Conservation (phyloP, 768 basidiomycete genomes). For the Agaricus sinodeliciosus region DNA sequence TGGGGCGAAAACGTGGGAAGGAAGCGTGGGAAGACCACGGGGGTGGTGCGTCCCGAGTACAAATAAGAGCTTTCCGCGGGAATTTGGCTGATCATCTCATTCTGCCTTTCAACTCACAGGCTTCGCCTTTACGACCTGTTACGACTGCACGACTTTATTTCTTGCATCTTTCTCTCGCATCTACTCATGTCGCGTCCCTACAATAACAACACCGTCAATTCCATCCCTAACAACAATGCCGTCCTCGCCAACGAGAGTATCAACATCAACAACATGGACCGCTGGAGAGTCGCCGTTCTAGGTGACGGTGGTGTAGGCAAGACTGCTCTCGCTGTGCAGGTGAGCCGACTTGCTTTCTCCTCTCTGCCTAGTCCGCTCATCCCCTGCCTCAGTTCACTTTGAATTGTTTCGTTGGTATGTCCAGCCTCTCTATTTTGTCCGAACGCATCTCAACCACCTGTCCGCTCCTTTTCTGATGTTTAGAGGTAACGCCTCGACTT, state of each 20-base stretch:
- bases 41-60: slow-evolving; percentile 9
- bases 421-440: slow-evolving; percentile 9
- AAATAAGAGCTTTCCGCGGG: slow-evolving; percentile 12
- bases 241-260: slow-evolving; percentile 6
- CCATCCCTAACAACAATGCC: slow-evolving; percentile 7
- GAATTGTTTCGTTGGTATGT: slow-evolving; percentile 92
- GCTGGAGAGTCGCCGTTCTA: slow-evolving; percentile 92
- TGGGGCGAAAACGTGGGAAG: slow-evolving; percentile 9
- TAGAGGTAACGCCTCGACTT: slow-evolving; percentile 43
- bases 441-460: neutral
- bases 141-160: slow-evolving; percentile 44
- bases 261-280: slow-evolving; percentile 53
- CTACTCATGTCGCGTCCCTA: slow-evolving; percentile 24
- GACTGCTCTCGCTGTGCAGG: slow-evolving; percentile 94
- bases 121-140: slow-evolving; percentile 43
- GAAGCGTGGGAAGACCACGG: slow-evolving; percentile 10
- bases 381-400: slow-evolving; percentile 68
- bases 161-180: slow-evolving; percentile 33
- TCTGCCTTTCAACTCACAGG: slow-evolving; percentile 10
- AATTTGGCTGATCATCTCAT: slow-evolving; percentile 14
- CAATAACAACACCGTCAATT: slow-evolving; percentile 9
- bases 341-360: slow-evolving; percentile 28
- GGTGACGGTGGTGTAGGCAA: slow-evolving; percentile 98
- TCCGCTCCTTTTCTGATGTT: slow-evolving; percentile 12
- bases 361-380: slow-evolving; percentile 8